phyloP scores from a whole-genome alignment of 2,329 filamentous ascomycete species.

The Monilinia polystroma region DNA sequence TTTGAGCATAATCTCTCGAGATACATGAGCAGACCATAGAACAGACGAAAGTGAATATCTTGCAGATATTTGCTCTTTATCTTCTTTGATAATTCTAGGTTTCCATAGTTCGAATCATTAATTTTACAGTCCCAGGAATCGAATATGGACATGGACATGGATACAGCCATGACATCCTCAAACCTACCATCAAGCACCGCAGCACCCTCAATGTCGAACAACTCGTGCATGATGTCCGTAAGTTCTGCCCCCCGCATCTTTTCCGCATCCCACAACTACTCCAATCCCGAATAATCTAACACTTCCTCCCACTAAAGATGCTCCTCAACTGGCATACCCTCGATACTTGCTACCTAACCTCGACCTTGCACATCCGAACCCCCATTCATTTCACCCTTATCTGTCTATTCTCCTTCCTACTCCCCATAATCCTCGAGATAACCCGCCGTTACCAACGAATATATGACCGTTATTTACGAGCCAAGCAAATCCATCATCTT shows the following conservation, averaged over 20 bases:
- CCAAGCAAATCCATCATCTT: conserved; percentile 7
- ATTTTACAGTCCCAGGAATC: neutral
- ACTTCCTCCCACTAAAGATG: conserved; percentile 26
- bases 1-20: conserved; percentile 13
- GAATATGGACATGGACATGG: conserved; percentile 13
- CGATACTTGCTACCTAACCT: conserved; percentile 32
- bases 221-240: conserved; percentile 32
- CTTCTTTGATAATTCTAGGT: neutral
- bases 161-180: conserved; percentile 16
- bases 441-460: conserved; percentile 29
- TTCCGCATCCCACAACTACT: too few relatives aligned
- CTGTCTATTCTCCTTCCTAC: conserved; percentile 31
- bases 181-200: conserved; percentile 9
- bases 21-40: neutral
- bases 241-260: neutral
- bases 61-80: neutral
- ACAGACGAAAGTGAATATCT: neutral
- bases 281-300: neutral
- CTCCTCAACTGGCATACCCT: conserved; percentile 34
- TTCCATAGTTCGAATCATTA: neutral
- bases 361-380: conserved; percentile 29
- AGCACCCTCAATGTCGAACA: conserved; percentile 28
- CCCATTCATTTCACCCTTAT: conserved; percentile 31
- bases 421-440: conserved; percentile 32
- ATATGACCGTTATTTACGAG: conserved; percentile 29